Evolutionary conservation across 1,284 basidiomycete species (phyloP), one percentile per base, ranked within the genome.

Genomic region (Sanghuangporus sanghuang): DNA sequence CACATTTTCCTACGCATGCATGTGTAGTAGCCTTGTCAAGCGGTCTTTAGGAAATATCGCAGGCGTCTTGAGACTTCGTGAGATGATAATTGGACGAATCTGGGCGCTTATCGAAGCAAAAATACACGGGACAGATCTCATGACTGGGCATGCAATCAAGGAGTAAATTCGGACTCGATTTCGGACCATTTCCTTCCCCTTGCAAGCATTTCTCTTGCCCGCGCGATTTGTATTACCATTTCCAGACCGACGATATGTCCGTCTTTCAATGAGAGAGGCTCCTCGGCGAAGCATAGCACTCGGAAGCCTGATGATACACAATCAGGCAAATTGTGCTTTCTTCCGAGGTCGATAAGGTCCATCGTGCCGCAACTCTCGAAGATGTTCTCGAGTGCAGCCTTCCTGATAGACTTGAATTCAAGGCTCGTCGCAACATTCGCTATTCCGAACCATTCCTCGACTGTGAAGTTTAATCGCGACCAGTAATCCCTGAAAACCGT

Each of bases 231-330:
- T n/a, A 63, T 48, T 11, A 63, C 57, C 23, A 53, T 44, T 38
- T 63, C 62, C 39, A 63, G 42, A n/a, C 62, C 62, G 36, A 63
- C 27, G 8, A n/a, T 38, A n/a, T 42, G 6, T 6, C 57, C 62
- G 9, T 63, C 62, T 36, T 60, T 50, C 36, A 56, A 18, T 6
- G 38, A 40, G 36, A 64, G 52, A 6, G 52, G 59, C 18, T 59
- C 57, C 35, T 56, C 44, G 6, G 58, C 58, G n/a, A 52, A 42
- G 44, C 63, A 64, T 12, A 64, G 39, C 16, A 35, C 40, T 12
- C 50, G 50, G 39, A 59, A 56, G 7, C 55, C 54, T 14, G 42
- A 36, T 3, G 36, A 1, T 11, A 53, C 3, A 12, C 54, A 58
- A 14, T 57, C 54, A 6, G 42, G 23, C 3, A 58, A 32, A 36